Percentiles rank a stretch among this genome's conserved stretches.
phyloP scores from a whole-genome alignment of 208 protist genomes.

The Tritrichomonas musculus region DNA sequence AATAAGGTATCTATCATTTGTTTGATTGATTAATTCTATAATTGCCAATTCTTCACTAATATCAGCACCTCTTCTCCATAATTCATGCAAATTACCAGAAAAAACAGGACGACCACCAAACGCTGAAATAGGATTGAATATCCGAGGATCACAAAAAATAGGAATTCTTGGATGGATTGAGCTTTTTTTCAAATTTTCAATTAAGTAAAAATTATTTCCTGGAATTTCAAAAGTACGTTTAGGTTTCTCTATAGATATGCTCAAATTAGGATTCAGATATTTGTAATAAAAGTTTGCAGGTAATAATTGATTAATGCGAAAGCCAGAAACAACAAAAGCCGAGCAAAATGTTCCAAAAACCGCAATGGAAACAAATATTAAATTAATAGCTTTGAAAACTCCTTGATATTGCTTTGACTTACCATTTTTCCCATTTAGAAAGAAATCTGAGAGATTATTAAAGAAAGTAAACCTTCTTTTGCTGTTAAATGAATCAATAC shows the following conservation, averaged over 20 bases:
- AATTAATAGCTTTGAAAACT: neutral
- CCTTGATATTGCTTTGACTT: neutral
- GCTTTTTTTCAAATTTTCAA: neutral
- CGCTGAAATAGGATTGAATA: neutral
- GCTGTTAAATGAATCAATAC: no score
- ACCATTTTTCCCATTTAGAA: no score
- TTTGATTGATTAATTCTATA: neutral
- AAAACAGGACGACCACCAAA: neutral
- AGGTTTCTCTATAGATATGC: no score
- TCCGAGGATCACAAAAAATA: neutral
- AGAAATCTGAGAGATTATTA: no score
- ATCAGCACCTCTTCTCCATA: neutral
- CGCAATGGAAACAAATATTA: neutral
- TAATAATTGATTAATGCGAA: neutral
- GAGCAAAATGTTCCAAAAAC: neutral
- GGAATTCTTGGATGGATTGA: no score
- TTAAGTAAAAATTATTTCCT: no score
- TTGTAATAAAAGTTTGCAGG: neutral
- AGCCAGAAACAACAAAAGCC: neutral
- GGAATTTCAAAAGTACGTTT: no score
- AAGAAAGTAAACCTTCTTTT: no score
- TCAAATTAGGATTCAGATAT: no score
- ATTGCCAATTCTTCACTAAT: no score
- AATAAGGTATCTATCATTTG: neutral
- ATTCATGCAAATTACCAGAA: neutral